Base-by-base conservation (phyloP, 257 asterid genomes). In the Sherardia arvensis region DNA sequence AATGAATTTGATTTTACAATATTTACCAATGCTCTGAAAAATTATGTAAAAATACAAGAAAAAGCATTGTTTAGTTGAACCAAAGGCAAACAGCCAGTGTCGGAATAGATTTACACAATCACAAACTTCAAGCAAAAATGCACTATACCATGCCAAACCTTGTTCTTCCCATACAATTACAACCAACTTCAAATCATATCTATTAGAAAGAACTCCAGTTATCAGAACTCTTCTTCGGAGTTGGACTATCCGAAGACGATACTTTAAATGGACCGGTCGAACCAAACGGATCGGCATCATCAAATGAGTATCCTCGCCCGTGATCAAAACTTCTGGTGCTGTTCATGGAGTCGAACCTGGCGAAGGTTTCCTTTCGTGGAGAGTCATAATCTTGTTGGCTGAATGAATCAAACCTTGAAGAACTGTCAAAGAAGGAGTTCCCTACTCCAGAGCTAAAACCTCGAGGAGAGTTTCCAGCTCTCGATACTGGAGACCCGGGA, bases 201-300 rank as follows among this genome's bases (percentile, higher is more conserved):
- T 15, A 20, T 75, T 71, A 79, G 82, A 78, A 79, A 62, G 78
- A 55, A 66, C 70, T 80, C 78, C 83, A 76, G 34, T 60, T 70
- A 18, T 85, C 83, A 21, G 83, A 85, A 68, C 77, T 76, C 53
- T 58, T 85, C 70, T 71, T 87, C 1, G 81, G 70, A 20, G 77
- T 75, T 56, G 69, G 79, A 80, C 73, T 72, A 56, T 81, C 91
- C 1, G 87, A 81, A 0, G 97, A 81, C 0, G 97, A 84, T 70
- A 86, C 95, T 84, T 86, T 91, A 73, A 88, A 91, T 20, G 98
- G 95, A 48, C 98, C 95, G 25, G 74, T 88, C 8, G 91, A 81
- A 53, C 96, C 96, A 59, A 91, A 91, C 5, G 98, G 96, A 40
- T 91, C 98, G 8, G 87, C 64, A 66, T 91, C 97, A 3, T 91